Base-by-base conservation (phyloP, 2,329 filamentous ascomycete genomes). In the Sphaerostilbella broomeana region DNA sequence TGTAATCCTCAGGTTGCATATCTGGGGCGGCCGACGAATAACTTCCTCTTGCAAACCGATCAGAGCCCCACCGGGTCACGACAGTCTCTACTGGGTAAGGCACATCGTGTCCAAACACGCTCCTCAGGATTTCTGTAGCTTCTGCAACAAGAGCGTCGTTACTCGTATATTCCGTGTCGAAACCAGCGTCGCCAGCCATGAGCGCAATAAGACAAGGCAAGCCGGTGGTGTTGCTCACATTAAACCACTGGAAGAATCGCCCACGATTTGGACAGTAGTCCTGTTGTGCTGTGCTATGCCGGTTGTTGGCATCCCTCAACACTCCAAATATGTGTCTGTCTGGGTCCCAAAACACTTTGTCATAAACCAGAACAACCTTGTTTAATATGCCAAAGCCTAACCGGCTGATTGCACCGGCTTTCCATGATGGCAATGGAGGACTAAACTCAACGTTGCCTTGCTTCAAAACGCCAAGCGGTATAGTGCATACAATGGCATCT, bases 181-280 rank as follows among this genome's bases (percentile, higher is more conserved):
- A 86, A 12, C 89, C 92, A 15, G 94, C 86, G 51, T 95, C 86
- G 16, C 92, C 92, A 35, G 90, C 90, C 90, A 98, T 95, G 19
- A 98, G 73, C 7, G 87, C 92, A 45, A 97, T 79, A 17, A 95
- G 72, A 36, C 88, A 87, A 2, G 86, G 92, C 24, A 94, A 69
- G 1, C 94, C 94, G 31, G 85, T 88, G 3, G 86, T 94, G 51
- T 87, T 86, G 44, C 88, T 83, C 39, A 88, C 87, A 53, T 98
- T 97, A 77, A 95, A 97, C 77, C 95, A 97, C 51, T 98, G 78
- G 55, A 97, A 98, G 63, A 95, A 95, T 17, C 89, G 82, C n/a
- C 90, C 90, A 38, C 90, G 79, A 45, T 79, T 81, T 4, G 74
- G 69, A 5, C 79, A 70, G 54, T 97, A 97, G 48, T 95, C 85